Conservation (phyloP, 2,329 filamentous ascomycete species). For the Phyllosticta capitalensis region DNA sequence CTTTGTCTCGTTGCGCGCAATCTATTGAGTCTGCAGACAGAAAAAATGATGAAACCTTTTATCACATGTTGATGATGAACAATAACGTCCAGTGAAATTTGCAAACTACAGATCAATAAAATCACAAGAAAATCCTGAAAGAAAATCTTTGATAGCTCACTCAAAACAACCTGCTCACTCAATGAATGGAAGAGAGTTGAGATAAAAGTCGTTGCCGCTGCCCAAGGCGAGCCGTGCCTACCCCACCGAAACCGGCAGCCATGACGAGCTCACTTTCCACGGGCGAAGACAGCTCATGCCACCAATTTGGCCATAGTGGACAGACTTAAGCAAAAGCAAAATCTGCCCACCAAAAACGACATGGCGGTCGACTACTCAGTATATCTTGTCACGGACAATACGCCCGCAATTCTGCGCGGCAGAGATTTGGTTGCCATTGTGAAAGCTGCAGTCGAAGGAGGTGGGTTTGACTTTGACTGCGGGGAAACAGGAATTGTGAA, state of each 20-base stretch:
- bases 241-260: neutral
- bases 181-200: too few species aligned
- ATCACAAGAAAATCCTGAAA: too few species aligned
- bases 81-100: too few species aligned
- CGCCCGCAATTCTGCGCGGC: conserved; percentile 67
- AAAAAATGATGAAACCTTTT: too few species aligned
- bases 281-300: neutral
- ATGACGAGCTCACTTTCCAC: neutral
- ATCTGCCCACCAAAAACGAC: neutral
- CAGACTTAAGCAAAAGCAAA: neutral
- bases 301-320: neutral
- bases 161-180: too few species aligned
- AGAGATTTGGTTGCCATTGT: conserved; percentile 65
- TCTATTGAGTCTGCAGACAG: too few species aligned
- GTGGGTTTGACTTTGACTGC: conserved; percentile 29
- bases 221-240: neutral
- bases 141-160: too few species aligned
- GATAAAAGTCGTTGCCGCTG: neutral
- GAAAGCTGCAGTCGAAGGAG: conserved; percentile 63
- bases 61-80: too few species aligned
- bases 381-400: conserved; percentile 90
- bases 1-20: too few species aligned
- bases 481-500: neutral
- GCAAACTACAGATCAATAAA: too few species aligned
- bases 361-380: conserved; percentile 60